A percentile compares a stretch with the other conserved stretches of the same genome.
phyloP scores from a whole-genome alignment of 805 yeast genomes.

The Ogataea degrootiae region DNA sequence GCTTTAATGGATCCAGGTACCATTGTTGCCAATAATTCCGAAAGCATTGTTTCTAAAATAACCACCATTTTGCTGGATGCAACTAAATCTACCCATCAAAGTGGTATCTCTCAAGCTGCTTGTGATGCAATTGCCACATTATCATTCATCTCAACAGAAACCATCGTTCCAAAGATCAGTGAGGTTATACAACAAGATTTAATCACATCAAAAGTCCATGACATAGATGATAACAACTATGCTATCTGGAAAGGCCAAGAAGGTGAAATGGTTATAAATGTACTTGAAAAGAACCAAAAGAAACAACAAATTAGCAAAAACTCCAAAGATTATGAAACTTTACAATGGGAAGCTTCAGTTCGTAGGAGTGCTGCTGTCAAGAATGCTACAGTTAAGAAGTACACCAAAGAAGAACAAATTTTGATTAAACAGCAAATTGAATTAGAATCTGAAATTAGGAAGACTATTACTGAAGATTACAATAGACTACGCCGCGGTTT shows the following conservation, averaged over 20 bases:
- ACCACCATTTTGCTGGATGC: conserved; percentile 11
- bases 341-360: conserved; percentile 85
- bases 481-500: conserved; percentile 44
- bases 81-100: conserved; percentile 26
- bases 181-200: conserved; percentile 41
- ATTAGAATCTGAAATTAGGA: conserved; percentile 57
- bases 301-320: conserved; percentile 56
- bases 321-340: conserved; percentile 77
- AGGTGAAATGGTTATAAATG: conserved; percentile 65
- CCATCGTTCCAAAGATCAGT: conserved; percentile 48
- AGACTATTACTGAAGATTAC: conserved; percentile 35
- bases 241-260: conserved; percentile 65
- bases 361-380: conserved; percentile 68
- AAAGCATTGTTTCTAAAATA: conserved; percentile 22
- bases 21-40: conserved; percentile 34
- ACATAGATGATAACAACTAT: conserved; percentile 46
- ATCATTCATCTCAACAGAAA: conserved; percentile 56
- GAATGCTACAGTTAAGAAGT: conserved; percentile 43
- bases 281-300: conserved; percentile 42
- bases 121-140: conserved; percentile 42
- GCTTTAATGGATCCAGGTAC: conserved; percentile 61
- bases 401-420: conserved; percentile 72
- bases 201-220: conserved; percentile 28
- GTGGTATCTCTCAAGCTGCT: conserved; percentile 49
- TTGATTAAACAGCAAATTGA: conserved; percentile 57